These are phyloP conservation scores for Novymonas esmeraldas DNA, from an alignment of 208 protist genomes.

Conservation along the genomic window DNA sequence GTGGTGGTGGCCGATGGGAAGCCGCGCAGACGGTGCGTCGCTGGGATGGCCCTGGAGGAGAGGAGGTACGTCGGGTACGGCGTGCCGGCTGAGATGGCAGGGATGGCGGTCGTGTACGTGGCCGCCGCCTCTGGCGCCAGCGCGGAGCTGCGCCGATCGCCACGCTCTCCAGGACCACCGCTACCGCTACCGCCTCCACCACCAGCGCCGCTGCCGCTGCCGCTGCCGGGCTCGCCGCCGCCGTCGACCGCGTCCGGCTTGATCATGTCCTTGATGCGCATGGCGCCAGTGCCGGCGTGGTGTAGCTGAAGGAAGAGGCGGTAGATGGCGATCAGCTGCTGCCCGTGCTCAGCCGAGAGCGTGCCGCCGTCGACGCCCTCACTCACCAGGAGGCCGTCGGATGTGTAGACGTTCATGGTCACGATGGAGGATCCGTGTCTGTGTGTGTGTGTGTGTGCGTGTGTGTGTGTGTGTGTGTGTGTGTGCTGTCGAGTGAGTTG, in stretches of 20 bases:
- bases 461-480: background rate
- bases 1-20: conserved; percentile 5
- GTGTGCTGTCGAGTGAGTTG: background rate
- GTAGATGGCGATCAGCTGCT: conserved; percentile 62
- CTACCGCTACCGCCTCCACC: conserved; percentile 2
- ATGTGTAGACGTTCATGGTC: conserved; percentile 47
- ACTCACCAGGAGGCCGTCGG: conserved; percentile 39
- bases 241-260: conserved; percentile 10
- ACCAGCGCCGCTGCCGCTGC: background rate
- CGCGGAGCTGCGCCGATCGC: conserved; percentile 7
- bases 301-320: conserved; percentile 72
- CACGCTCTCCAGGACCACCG: background rate
- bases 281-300: conserved; percentile 21
- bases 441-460: background rate
- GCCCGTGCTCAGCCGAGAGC: conserved; percentile 33
- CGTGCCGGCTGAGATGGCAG: conserved; percentile 17
- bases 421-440: background rate
- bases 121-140: conserved; percentile 6
- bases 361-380: background rate
- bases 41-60: conserved; percentile 28
- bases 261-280: conserved; percentile 28
- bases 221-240: background rate
- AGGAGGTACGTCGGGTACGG: conserved; percentile 32
- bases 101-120: conserved; percentile 25
- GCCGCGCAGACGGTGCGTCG: conserved; percentile 30